A percentile compares a stretch with the other conserved stretches of the same genome.
phyloP scores from a whole-genome alignment of 768 basidiomycete genomes.

The Mycena epipterygia region DNA sequence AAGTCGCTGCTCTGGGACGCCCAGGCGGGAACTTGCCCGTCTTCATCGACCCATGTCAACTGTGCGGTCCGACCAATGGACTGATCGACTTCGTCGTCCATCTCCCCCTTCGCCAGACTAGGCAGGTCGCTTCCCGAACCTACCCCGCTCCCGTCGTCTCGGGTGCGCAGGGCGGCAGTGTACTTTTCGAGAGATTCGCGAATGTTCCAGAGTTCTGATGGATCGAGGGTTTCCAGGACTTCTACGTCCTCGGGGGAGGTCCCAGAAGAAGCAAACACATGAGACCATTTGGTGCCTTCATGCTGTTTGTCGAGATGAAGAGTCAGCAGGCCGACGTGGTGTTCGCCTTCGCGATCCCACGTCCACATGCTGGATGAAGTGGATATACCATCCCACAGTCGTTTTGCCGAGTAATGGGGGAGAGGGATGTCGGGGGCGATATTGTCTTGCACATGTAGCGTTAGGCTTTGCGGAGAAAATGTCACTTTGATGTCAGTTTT shows the following conservation, averaged over 20 bases:
- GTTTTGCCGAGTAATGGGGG: conserved; percentile 72
- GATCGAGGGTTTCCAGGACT: conserved; percentile 91
- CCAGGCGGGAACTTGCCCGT: conserved; percentile 64
- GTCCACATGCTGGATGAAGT: conserved; percentile 92
- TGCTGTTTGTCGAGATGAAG: conserved; percentile 91
- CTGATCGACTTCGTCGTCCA: conserved; percentile 91
- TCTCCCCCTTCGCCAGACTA: conserved; percentile 88
- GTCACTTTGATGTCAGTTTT: conserved; percentile 75
- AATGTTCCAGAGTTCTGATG: conserved; percentile 83
- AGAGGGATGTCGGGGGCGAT: conserved; percentile 53
- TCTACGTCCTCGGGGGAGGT: conserved; percentile 64
- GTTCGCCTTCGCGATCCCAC: conserved; percentile 85
- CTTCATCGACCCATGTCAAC: conserved; percentile 75
- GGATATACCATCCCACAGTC: conserved; percentile 86
- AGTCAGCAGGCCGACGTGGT: conserved; percentile 77
- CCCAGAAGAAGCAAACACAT: conserved; percentile 78
- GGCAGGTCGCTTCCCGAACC: conserved; percentile 80
- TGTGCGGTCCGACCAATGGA: conserved; percentile 75
- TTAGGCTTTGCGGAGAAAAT: conserved; percentile 76
- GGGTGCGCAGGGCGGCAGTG: conserved; percentile 72
- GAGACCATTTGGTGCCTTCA: conserved; percentile 87
- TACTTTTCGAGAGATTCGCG: conserved; percentile 90
- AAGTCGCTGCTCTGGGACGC: conserved; percentile 27
- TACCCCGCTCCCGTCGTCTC: conserved; percentile 71
- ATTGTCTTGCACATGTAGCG: conserved; percentile 67